Percentiles rank a stretch among this genome's conserved stretches.
phyloP scores from a whole-genome alignment of 176 grass and related monocot species.

The Guadua angustifolia region DNA sequence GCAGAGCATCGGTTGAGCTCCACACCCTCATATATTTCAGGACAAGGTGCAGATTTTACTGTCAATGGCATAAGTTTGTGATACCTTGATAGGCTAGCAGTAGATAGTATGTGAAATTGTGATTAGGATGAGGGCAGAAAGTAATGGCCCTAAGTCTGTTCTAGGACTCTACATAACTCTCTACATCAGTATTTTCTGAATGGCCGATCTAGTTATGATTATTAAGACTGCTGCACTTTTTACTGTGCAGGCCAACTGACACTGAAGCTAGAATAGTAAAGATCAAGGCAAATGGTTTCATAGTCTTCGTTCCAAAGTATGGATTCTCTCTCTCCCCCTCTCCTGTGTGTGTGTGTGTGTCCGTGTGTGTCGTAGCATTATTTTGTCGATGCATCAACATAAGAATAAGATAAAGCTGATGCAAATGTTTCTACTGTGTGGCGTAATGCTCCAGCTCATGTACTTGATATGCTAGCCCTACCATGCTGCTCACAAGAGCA shows the following conservation, averaged over 20 bases:
- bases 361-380: neutral
- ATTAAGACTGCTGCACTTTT: slow-evolving; percentile 12
- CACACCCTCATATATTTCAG: slow-evolving; percentile 97
- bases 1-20: slow-evolving; percentile 92
- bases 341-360: too few species aligned
- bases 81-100: slow-evolving; percentile 16
- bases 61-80: slow-evolving; percentile 16
- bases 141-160: slow-evolving; percentile 37
- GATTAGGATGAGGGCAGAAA: neutral
- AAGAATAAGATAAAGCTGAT: neutral
- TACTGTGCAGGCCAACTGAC: slow-evolving; percentile 71
- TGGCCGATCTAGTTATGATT: neutral
- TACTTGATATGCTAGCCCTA: neutral
- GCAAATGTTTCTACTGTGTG: neutral
- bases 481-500: neutral
- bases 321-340: too few species aligned
- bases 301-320: slow-evolving; percentile 98
- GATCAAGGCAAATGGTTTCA: slow-evolving; percentile 96
- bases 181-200: slow-evolving; percentile 29
- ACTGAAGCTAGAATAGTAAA: slow-evolving; percentile 98
- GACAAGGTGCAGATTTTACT: slow-evolving; percentile 66
- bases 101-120: slow-evolving; percentile 23
- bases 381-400: neutral
- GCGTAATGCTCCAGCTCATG: neutral
- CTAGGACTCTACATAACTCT: too few species aligned